Conservation (phyloP, 2,329 filamentous ascomycete genomes). For the Cladosporium sp. region DNA sequence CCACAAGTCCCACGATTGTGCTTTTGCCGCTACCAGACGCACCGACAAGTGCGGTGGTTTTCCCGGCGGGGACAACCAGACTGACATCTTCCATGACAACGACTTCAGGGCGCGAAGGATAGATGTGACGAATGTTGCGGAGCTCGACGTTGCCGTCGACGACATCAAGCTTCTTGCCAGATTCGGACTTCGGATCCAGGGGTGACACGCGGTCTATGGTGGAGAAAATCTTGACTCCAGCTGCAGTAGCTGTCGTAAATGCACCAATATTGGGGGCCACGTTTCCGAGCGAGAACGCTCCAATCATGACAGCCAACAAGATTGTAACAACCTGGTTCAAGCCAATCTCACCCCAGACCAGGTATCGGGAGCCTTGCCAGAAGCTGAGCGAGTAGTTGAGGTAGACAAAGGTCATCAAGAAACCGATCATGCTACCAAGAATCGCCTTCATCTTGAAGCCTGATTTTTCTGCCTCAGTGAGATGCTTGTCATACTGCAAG, state of each 20-base stretch:
- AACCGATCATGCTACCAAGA: slow-evolving; percentile 73
- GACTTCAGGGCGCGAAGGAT: slow-evolving; percentile 88
- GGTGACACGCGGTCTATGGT: slow-evolving; percentile 88
- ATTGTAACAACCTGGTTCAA: slow-evolving; percentile 76
- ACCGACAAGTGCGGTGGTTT: slow-evolving; percentile 88
- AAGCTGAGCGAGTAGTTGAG: slow-evolving; percentile 84
- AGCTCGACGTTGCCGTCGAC: slow-evolving; percentile 77
- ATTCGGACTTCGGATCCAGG: slow-evolving; percentile 68
- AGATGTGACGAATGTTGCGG: slow-evolving; percentile 82
- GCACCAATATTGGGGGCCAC: slow-evolving; percentile 81
- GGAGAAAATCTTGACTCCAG: slow-evolving; percentile 85
- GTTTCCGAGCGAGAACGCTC: slow-evolving; percentile 85
- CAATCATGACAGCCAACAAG: slow-evolving; percentile 86
- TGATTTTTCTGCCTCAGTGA: slow-evolving; percentile 67
- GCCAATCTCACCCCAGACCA: slow-evolving; percentile 61
- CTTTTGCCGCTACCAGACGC: slow-evolving; percentile 93
- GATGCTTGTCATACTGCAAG: slow-evolving; percentile 73
- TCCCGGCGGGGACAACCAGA: slow-evolving; percentile 77
- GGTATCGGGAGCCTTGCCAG: slow-evolving; percentile 77
- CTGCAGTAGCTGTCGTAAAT: slow-evolving; percentile 77
- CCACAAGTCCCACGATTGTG: slow-evolving; percentile 87
- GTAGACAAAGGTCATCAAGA: slow-evolving; percentile 80
- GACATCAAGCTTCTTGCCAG: slow-evolving; percentile 67
- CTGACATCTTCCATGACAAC: slow-evolving; percentile 80
- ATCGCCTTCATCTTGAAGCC: slow-evolving; percentile 72